Evolutionary conservation across 2,329 filamentous ascomycete genomes (phyloP).

Genomic region (Paracorniculantispora psalliotae): DNA sequence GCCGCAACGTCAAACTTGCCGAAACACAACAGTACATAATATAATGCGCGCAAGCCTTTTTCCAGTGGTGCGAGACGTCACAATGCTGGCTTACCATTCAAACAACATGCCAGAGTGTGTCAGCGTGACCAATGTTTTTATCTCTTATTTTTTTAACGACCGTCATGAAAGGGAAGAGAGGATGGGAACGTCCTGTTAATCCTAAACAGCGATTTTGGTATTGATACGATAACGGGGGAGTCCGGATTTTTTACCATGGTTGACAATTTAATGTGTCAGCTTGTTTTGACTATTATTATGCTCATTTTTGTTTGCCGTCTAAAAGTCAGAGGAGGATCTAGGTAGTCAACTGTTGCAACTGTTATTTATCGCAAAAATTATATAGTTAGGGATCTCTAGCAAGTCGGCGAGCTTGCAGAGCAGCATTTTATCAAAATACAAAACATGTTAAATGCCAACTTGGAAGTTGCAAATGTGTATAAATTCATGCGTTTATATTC

Average conservation of each 20-base stretch:
- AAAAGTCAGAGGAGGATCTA: background rate
- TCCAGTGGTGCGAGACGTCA: background rate
- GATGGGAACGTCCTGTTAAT: background rate
- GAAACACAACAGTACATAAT: background rate
- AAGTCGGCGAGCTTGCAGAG: background rate
- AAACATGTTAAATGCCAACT: background rate
- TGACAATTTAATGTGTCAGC: background rate
- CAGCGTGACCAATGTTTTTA: background rate
- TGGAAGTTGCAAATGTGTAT: too few species aligned
- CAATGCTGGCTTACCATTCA: background rate
- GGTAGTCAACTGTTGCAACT: background rate
- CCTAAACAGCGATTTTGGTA: background rate
- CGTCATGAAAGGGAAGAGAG: conserved; percentile 2
- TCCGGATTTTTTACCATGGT: background rate
- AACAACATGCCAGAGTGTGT: background rate
- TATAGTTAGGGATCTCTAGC: background rate
- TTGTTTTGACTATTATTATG: background rate
- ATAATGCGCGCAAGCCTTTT: background rate
- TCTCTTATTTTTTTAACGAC: conserved; percentile 3
- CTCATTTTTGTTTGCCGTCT: background rate
- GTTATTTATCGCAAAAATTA: background rate
- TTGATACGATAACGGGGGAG: background rate
- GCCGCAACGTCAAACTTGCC: conserved; percentile 1
- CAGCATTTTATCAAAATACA: background rate
- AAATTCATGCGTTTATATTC: background rate